Conservation (phyloP, 2,329 filamentous ascomycete genomes). For the Trichoderma hamatum region DNA sequence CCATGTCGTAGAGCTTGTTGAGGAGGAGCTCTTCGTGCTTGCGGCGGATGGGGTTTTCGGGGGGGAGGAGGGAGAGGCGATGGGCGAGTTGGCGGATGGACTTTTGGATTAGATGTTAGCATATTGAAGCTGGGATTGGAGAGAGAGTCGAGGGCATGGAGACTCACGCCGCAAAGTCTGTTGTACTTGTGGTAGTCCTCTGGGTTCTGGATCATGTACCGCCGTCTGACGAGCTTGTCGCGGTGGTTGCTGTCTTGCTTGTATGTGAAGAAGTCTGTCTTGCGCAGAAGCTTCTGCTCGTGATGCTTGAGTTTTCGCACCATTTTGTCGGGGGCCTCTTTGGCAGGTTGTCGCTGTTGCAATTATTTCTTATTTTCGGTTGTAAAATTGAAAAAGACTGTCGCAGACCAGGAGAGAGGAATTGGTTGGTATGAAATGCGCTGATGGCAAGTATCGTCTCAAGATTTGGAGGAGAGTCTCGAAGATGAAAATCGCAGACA, state of each 20-base stretch:
- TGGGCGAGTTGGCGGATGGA: slow-evolving; percentile 90
- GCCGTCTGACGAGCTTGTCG: slow-evolving; percentile 74
- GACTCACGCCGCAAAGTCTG: slow-evolving; percentile 64
- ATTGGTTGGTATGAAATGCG: neutral
- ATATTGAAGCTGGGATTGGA: neutral
- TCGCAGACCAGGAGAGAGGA: neutral
- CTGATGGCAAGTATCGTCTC: neutral
- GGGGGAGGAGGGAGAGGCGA: slow-evolving; percentile 79
- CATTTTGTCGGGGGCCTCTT: slow-evolving; percentile 59
- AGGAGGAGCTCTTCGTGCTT: slow-evolving; percentile 87
- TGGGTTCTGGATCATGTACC: slow-evolving; percentile 90
- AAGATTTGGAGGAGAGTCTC: neutral
- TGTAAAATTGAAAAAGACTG: neutral
- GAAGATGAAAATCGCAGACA: slow-evolving; percentile 12
- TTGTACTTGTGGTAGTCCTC: slow-evolving; percentile 77
- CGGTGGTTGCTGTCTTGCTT: slow-evolving; percentile 87
- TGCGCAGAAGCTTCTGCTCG: slow-evolving; percentile 92
- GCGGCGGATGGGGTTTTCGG: slow-evolving; percentile 73
- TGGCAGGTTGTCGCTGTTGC: neutral
- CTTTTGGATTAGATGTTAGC: slow-evolving; percentile 43
- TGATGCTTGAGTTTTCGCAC: slow-evolving; percentile 95
- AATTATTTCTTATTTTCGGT: neutral
- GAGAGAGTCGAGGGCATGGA: neutral
- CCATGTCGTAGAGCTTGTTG: slow-evolving; percentile 92
- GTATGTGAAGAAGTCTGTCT: slow-evolving; percentile 92